Base-by-base conservation (phyloP, 768 basidiomycete species). In the Lactarius indigo region DNA sequence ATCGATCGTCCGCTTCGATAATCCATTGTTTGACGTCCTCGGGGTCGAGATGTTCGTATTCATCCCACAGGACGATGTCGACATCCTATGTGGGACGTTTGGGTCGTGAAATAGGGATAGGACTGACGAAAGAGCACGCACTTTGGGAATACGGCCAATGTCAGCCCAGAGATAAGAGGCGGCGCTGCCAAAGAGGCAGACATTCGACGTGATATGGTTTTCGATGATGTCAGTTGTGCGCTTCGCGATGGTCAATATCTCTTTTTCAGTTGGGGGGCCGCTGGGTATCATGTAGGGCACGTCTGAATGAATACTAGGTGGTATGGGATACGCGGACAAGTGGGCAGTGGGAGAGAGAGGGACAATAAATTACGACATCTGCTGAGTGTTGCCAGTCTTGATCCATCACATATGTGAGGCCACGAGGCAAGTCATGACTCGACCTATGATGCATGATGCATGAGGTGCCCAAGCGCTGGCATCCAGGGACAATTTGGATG, bases 161-260 rank as follows among this genome's bases (percentile, higher is more conserved):
- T 66, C 37, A 2, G 59, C 42, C 64, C 64, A 68, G 8, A 67
- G 39, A 41, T 28, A 44, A 20, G 18, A 39, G 15, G 66, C 66
- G 0, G 66, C 66, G 4, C 66, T 54, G 23, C 67, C 64, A 28
- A 68, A 68, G 15, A 68, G 23, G 56, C 47, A 68, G 44, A 42
- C 56, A 6, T 39, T 13, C 10, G 2, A 0, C 1, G 61, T 52
- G 10, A 58, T 26, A 3, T 28, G 8, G 28, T 10, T 1, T 15
- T 50, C 1, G 5, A 66, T 58, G 23, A 66, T 66, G 7, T 62
- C 28, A 20, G 37, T 58, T 15, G 65, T 66, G 10, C 65, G 65
- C 26, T 47, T 61, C 33, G 65, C 44, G 12, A 66, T 66, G 5
- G 52, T 62, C 60, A 33, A 52, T 31, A 66, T 62, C 30, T 66